Percentiles rank a stretch among this genome's conserved stretches.
Evolutionary conservation across 768 basidiomycete genomes (phyloP).

Genomic region (Mrakia frigida): DNA sequence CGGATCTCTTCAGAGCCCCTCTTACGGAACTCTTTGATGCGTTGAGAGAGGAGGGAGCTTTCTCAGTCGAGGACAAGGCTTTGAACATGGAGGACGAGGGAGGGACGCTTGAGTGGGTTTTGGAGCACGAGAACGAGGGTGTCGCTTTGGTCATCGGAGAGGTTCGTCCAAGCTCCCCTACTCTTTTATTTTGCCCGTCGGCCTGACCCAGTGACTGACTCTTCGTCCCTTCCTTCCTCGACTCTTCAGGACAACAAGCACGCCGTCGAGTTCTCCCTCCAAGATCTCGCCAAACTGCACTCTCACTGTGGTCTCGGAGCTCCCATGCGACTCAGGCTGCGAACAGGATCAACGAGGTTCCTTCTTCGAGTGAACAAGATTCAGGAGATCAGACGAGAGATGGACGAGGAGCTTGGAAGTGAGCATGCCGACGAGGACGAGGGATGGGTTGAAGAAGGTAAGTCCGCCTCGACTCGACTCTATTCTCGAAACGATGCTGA

Average conservation of each 20-base stretch:
- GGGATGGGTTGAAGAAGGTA: neutral
- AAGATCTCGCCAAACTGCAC: slow-evolving; percentile 27
- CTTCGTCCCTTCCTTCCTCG: neutral
- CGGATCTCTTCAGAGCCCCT: slow-evolving; percentile 10
- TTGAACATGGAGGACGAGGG: slow-evolving; percentile 26
- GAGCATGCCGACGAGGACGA: slow-evolving; percentile 8
- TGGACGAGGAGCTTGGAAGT: slow-evolving; percentile 14
- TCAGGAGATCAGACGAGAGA: slow-evolving; percentile 22
- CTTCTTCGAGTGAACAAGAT: slow-evolving; percentile 29
- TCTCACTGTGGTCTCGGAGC: slow-evolving; percentile 24
- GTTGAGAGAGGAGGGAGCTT: slow-evolving; percentile 26
- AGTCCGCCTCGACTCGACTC: neutral
- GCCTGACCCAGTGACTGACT: neutral
- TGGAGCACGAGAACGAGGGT: slow-evolving; percentile 25
- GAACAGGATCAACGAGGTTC: slow-evolving; percentile 23
- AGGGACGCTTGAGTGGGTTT: slow-evolving; percentile 29
- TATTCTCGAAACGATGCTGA: neutral
- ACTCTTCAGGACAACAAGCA: slow-evolving; percentile 24
- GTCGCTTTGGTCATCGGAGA: slow-evolving; percentile 22
- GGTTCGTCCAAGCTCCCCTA: slow-evolving; percentile 1
- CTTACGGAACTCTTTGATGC: slow-evolving; percentile 27
- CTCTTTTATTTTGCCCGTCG: neutral
- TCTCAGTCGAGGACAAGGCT: slow-evolving; percentile 13
- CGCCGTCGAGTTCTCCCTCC: slow-evolving; percentile 12
- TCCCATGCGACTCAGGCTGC: slow-evolving; percentile 22